These are phyloP conservation scores for Mycoemilia scoparia DNA, from an alignment of 192 early-diverging fungal species.

Conservation along the genomic window DNA sequence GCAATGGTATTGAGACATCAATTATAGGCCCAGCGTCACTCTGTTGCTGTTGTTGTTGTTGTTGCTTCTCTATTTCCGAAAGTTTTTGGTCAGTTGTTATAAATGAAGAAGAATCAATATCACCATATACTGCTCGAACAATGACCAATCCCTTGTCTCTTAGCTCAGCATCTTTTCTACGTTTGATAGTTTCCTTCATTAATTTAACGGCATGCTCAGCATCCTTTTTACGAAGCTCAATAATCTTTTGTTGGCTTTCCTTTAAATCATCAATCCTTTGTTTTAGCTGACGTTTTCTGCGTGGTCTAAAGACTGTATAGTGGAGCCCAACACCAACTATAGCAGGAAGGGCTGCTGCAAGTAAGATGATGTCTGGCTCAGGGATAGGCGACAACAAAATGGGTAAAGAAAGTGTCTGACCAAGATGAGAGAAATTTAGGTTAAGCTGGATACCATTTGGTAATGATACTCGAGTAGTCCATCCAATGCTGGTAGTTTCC, in stretches of 20 bases:
- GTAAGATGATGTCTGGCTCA: constrained; percentile 33
- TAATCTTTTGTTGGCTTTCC: constrained; percentile 40
- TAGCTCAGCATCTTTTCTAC: constrained; percentile 42
- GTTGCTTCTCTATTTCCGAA: constrained; percentile 4
- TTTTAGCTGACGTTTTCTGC: constrained; percentile 24
- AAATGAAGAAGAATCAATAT: constrained; percentile 43
- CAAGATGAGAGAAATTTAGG: constrained; percentile 41
- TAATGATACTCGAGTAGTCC: constrained; percentile 40
- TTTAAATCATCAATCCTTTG: constrained; percentile 34
- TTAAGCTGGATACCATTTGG: constrained; percentile 38
- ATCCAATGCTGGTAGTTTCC: constrained; percentile 29
- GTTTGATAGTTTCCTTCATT: constrained; percentile 47
- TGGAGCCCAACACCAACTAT: constrained; percentile 33
- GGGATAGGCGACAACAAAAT: constrained; percentile 38
- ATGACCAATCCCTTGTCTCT: constrained; percentile 58
- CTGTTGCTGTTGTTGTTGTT: constrained; percentile 7
- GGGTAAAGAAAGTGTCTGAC: constrained; percentile 46
- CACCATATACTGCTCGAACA: constrained; percentile 73
- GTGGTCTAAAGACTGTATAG: constrained; percentile 38
- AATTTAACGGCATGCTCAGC: constrained; percentile 60
- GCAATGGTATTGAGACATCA: constrained; percentile 78
- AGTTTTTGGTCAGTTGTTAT: constrained; percentile 15
- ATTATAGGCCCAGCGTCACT: constrained; percentile 23
- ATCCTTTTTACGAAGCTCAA: constrained; percentile 47
- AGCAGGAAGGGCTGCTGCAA: constrained; percentile 33